Evolutionary conservation across 2,329 filamentous ascomycete species (phyloP), one percentile per base, ranked within the genome.

Genomic region (Cladorrhinum sp.): DNA sequence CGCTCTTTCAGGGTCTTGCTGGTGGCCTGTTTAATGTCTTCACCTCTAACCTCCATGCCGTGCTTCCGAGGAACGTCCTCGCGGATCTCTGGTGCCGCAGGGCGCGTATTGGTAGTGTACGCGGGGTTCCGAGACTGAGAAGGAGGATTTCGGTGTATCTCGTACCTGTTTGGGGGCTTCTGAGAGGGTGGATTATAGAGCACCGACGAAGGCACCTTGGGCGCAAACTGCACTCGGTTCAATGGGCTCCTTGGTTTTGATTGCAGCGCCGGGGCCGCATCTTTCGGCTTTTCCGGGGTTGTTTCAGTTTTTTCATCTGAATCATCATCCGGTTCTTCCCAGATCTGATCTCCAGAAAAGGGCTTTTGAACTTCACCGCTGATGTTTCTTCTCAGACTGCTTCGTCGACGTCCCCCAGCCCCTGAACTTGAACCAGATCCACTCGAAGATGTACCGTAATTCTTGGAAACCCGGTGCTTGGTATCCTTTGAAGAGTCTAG

Each of bases 21-120:
- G 7, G 93, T 98, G 58, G 93, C 93, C 66, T 90, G 86, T 62
- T 91, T 86, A 66, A 98, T 95, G 62, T 98, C 93, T 55, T 96
- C 89, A 69, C 90, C 80, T 67, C 93, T 85, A 64, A 96, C 86
- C 74, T 97, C 93, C 65, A 91, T 81, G 20, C 90, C 92, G 69
- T 95, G 86, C 75, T 90, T 92, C 65, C 80, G 88, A 50, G 83
- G 83, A 41, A 81, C 76, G 6, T 79, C 75, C 20, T 80, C 78
- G 52, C 73, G 65, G 62, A 69, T 58, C 9, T 72, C 66, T 24
- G 73, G 66, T 73, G 67, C 60, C 2, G 76, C 73, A 13, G 74
- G 67, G 3, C 78, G 71, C 18, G 76, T 69, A 68, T 95, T 96
- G 57, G 81, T 85, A 2, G 84, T 92, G 75, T 97, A 97, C 18